Conservation (phyloP, 1,139 yeast species). For the Debaryomyces sp. region DNA sequence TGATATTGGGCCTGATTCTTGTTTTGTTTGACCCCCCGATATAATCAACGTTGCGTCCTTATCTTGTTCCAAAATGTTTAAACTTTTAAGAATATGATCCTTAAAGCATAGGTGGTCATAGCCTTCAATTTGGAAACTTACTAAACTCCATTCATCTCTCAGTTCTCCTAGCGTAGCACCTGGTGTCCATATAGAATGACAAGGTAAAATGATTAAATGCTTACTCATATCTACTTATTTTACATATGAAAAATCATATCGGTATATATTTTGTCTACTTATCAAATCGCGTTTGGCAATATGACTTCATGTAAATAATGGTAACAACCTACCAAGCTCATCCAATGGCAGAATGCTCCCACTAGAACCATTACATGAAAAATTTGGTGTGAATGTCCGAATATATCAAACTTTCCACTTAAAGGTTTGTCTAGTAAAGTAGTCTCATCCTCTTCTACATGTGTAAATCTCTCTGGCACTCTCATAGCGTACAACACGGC, state of each 20-base stretch:
- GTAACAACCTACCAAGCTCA: conserved; percentile 65
- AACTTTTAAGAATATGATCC: conserved; percentile 56
- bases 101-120: conserved; percentile 66
- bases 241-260: not conserved
- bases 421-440: conserved; percentile 17
- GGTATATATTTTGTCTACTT: not conserved
- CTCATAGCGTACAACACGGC: conserved; percentile 79
- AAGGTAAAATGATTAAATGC: conserved; percentile 58
- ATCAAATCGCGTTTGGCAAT: conserved; percentile 9
- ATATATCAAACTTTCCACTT: conserved; percentile 56
- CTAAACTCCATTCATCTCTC: conserved; percentile 63
- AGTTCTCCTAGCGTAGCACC: conserved; percentile 38
- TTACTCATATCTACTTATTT: conserved; percentile 1
- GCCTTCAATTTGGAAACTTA: conserved; percentile 69
- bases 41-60: conserved; percentile 45
- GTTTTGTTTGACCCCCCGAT: conserved; percentile 77
- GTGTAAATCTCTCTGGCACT: conserved; percentile 71
- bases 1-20: conserved; percentile 52
- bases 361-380: conserved; percentile 81
- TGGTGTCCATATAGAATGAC: conserved; percentile 67
- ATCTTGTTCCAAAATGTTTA: conserved; percentile 32
- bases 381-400: conserved; percentile 88
- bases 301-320: conserved; percentile 44
- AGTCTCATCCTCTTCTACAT: conserved; percentile 47
- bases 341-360: conserved; percentile 79